These are phyloP conservation scores for Fonsecaea nubica DNA, from an alignment of 2,329 filamentous ascomycete genomes.

Conservation along the genomic window DNA sequence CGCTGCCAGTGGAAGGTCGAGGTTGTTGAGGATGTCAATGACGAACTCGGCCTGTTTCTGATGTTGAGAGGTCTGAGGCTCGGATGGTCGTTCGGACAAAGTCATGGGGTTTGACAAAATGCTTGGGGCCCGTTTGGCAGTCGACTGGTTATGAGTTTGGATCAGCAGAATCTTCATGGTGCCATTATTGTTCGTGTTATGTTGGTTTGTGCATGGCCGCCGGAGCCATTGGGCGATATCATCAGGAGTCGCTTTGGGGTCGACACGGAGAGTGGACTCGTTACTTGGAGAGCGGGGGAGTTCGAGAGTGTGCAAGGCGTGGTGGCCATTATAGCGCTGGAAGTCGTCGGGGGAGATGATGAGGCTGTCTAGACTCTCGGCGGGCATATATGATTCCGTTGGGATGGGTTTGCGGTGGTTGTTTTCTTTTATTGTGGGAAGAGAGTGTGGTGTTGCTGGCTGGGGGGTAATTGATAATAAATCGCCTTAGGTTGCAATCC, in stretches of 20 bases:
- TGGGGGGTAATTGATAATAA: not conserved
- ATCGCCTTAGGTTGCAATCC: no score
- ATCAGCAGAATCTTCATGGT: constrained; percentile 35
- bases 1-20: constrained; percentile 31
- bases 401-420: not conserved
- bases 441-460: not conserved
- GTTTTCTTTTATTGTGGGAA: no score
- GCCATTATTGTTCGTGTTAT: constrained; percentile 4
- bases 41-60: constrained; percentile 27
- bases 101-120: constrained; percentile 13
- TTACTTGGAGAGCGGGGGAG: constrained; percentile 20
- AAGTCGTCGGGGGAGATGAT: constrained; percentile 32
- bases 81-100: not conserved
- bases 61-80: constrained; percentile 20
- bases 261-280: constrained; percentile 7
- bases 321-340: constrained; percentile 33
- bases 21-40: constrained; percentile 27
- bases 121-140: constrained; percentile 14
- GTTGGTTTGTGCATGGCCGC: not conserved
- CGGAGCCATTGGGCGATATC: constrained; percentile 10
- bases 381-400: constrained; percentile 9
- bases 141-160: constrained; percentile 35
- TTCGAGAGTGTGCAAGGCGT: constrained; percentile 27
- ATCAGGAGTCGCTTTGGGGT: constrained; percentile 2
- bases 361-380: constrained; percentile 32